Evolutionary conservation across 306 rosid species (phyloP).

Genomic region (Pterocarpus macrocarpus): DNA sequence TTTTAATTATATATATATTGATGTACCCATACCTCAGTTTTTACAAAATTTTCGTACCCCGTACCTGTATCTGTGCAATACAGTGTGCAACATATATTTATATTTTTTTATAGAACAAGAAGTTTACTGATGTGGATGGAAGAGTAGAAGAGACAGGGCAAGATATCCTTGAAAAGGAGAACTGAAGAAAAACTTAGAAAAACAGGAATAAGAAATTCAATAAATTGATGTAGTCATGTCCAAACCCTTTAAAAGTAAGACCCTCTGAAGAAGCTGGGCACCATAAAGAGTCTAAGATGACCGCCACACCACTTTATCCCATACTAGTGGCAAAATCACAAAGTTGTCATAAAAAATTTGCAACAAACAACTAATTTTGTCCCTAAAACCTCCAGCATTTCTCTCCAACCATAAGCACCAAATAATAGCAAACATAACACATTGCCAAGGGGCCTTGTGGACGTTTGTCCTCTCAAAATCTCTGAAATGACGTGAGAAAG

Average conservation of each 20-base stretch:
- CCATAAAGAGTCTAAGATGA: neutral
- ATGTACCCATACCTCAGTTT: too few relatives aligned
- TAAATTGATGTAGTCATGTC: neutral
- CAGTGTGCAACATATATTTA: neutral
- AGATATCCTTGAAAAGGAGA: neutral
- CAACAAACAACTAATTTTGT: neutral
- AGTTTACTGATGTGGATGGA: neutral
- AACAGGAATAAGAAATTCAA: neutral
- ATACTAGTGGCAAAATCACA: neutral
- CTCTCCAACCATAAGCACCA: neutral
- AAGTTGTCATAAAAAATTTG: neutral
- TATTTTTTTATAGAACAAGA: neutral
- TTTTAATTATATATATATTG: too few relatives aligned
- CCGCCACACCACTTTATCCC: neutral
- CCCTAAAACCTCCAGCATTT: neutral
- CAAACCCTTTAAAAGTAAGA: neutral
- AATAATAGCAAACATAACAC: neutral
- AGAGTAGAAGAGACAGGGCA: neutral
- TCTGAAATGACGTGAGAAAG: neutral
- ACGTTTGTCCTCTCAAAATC: neutral
- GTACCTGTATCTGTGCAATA: too few relatives aligned
- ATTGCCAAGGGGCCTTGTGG: neutral
- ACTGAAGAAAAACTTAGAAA: slow-evolving; percentile 1
- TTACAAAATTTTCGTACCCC: too few relatives aligned
- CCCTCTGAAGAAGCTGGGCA: neutral